Conservation (phyloP, 805 yeast genomes). For the Saturnispora diversa region DNA sequence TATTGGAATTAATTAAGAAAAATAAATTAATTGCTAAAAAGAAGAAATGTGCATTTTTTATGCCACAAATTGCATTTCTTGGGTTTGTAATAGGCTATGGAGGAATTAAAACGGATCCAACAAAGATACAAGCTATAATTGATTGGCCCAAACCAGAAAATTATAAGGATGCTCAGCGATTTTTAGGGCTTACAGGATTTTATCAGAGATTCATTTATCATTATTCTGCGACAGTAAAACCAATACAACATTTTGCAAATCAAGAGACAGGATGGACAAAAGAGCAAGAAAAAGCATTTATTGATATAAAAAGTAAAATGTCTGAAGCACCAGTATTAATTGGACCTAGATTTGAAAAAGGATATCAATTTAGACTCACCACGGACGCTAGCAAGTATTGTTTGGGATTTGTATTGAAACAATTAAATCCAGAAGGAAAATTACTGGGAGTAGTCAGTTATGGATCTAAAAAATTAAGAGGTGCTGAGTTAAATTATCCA, state of each 20-base stretch:
- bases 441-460: constrained; percentile 4
- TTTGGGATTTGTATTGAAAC: constrained; percentile 5
- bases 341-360: background rate
- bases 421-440: constrained; percentile 1
- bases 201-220: background rate
- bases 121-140: background rate
- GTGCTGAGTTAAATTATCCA: constrained; percentile 1
- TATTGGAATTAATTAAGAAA: too few relatives aligned
- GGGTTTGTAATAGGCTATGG: background rate
- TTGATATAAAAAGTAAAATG: background rate
- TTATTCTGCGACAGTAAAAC: background rate
- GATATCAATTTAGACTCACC: background rate
- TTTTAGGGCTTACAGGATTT: background rate
- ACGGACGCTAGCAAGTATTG: constrained; percentile 7
- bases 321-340: background rate
- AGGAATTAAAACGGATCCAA: background rate
- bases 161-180: background rate
- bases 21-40: background rate
- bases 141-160: background rate
- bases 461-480: constrained; percentile 3
- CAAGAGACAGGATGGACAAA: background rate
- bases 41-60: background rate
- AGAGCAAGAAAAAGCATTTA: background rate
- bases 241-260: background rate
- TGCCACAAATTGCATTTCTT: background rate